Evolutionary conservation across 2,329 filamentous ascomycete genomes (phyloP).

Genomic region (Hypomyces perniciosus): DNA sequence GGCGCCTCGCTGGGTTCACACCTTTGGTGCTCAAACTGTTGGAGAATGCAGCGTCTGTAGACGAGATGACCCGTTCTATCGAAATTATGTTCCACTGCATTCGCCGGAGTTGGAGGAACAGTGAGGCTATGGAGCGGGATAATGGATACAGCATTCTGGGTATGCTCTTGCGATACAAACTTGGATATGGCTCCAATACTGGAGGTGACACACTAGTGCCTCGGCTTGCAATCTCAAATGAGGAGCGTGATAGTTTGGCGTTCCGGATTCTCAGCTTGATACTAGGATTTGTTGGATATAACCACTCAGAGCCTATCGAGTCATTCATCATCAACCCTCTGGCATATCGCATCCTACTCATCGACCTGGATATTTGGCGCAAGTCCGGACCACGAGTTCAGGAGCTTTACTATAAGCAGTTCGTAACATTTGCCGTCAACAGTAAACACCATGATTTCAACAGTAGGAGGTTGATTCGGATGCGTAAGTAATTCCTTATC

Average conservation of each 20-base stretch:
- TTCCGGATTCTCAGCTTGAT: constrained; percentile 68
- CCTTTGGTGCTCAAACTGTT: constrained; percentile 79
- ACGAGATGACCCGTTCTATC: constrained; percentile 69
- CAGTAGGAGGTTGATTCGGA: constrained; percentile 74
- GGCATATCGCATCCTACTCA: constrained; percentile 84
- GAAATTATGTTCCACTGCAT: constrained; percentile 82
- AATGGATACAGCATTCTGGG: constrained; percentile 88
- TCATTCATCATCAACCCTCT: constrained; percentile 95
- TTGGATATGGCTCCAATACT: constrained; percentile 47
- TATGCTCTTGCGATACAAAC: constrained; percentile 75
- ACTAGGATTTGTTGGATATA: constrained; percentile 83
- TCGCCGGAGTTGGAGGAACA: constrained; percentile 91
- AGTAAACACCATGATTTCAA: constrained; percentile 95
- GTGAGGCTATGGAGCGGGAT: constrained; percentile 94
- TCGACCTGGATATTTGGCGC: constrained; percentile 92
- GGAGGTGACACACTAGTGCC: constrained; percentile 25
- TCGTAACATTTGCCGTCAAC: constrained; percentile 77
- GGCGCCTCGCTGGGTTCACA: constrained; percentile 88
- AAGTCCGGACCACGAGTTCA: constrained; percentile 71
- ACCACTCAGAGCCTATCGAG: constrained; percentile 69
- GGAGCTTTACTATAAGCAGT: constrained; percentile 88
- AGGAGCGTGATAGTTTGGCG: constrained; percentile 50
- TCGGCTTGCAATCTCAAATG: constrained; percentile 41
- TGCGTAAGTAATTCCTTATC: constrained; percentile 58
- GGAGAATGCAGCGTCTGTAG: constrained; percentile 64